Percentiles rank a stretch among this genome's conserved stretches.
These are phyloP conservation scores for Tolypocladium sp. DNA, from an alignment of 2,329 filamentous ascomycete genomes.

Conservation along the genomic window DNA sequence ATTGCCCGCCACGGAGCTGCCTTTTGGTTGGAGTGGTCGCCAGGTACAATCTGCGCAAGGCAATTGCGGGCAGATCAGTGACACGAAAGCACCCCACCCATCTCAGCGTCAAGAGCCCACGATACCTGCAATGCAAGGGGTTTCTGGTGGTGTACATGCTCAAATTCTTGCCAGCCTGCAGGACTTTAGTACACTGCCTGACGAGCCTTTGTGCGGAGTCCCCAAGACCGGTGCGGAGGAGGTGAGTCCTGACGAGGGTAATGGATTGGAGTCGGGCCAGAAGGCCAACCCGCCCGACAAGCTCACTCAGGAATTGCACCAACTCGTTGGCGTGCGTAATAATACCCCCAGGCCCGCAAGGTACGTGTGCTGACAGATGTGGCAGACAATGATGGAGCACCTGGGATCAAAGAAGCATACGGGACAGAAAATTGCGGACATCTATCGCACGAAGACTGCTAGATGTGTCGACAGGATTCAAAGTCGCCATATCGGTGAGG, in stretches of 20 bases:
- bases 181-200: neutral
- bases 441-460: constrained; percentile 11
- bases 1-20: neutral
- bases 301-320: constrained; percentile 8
- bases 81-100: neutral
- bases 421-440: constrained; percentile 9
- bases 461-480: constrained; percentile 12
- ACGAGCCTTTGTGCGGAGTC: neutral
- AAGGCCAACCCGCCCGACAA: neutral
- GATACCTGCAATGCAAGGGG: neutral
- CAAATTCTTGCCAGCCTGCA: constrained; percentile 1
- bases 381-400: constrained; percentile 12
- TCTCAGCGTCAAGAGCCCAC: neutral
- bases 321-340: constrained; percentile 14
- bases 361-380: neutral
- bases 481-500: constrained; percentile 12
- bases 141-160: neutral
- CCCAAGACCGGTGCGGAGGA: neutral
- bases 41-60: neutral
- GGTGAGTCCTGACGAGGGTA: neutral
- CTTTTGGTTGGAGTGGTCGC: neutral
- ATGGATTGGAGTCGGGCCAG: neutral
- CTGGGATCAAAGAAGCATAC: constrained; percentile 12
- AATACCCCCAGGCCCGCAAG: too few relatives aligned
- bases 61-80: neutral